Conservation (phyloP, 2,329 filamentous ascomycete species). For the Parascedosporium putredinis region DNA sequence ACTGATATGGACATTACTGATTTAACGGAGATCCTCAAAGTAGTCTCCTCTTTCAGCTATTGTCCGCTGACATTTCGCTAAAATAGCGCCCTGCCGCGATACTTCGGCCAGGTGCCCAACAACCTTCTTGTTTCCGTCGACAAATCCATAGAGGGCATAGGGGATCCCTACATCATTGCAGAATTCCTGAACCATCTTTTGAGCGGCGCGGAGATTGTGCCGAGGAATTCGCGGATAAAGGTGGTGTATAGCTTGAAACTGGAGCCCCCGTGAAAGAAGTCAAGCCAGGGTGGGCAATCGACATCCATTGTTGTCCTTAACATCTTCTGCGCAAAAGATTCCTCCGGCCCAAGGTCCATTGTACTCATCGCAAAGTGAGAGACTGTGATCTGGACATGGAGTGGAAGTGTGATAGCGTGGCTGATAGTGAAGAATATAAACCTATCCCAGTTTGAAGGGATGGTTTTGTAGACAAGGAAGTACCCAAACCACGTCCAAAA, state of each 20-base stretch:
- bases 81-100: slow-evolving; percentile 65
- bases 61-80: slow-evolving; percentile 58
- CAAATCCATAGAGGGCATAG: slow-evolving; percentile 78
- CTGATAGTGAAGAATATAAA: slow-evolving; percentile 69
- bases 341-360: slow-evolving; percentile 67
- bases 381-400: slow-evolving; percentile 84
- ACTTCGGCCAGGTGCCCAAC: slow-evolving; percentile 69
- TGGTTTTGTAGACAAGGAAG: slow-evolving; percentile 59
- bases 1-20: neutral
- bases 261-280: slow-evolving; percentile 84
- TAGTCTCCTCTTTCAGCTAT: slow-evolving; percentile 11
- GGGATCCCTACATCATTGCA: slow-evolving; percentile 74
- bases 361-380: slow-evolving; percentile 94
- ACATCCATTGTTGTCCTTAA: slow-evolving; percentile 90
- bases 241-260: slow-evolving; percentile 85
- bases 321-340: slow-evolving; percentile 87
- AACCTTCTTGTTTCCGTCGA: slow-evolving; percentile 72
- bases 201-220: slow-evolving; percentile 68
- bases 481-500: slow-evolving; percentile 90
- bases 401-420: slow-evolving; percentile 68
- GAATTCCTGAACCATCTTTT: slow-evolving; percentile 69
- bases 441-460: slow-evolving; percentile 59
- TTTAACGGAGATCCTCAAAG: neutral
- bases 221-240: slow-evolving; percentile 74
- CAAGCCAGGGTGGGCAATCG: slow-evolving; percentile 77